Evolutionary conservation across 1,139 yeast species (phyloP), one percentile per base, ranked within the genome.

Genomic region (Blastobotrys malaysiensis): DNA sequence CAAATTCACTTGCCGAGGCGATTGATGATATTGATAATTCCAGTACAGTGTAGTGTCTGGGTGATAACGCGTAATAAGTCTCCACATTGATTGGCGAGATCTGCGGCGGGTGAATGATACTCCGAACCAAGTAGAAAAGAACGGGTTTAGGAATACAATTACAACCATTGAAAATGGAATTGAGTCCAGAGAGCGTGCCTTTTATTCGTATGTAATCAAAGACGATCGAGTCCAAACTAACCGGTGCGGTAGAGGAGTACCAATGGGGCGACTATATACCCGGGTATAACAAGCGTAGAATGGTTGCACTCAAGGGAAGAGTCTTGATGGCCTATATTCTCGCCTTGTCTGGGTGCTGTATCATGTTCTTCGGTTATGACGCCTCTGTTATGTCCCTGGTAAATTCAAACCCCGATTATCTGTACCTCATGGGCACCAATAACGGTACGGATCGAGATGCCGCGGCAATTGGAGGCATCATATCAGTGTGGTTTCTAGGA

Each of bases 351-450:
- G 48, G 48, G 14, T 45, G 48, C 39, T 45, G 48, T 22, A 45
- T 45, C 18, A 45, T 22, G 48, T 45, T 45, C 22, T 45, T 45
- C 13, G 48, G 48, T 4, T 45, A 45, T n/a, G 48, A 45, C 48
- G 48, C 48, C 9, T 45, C 48, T 3, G 48, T 45, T 4, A 45
- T 45, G 48, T 45, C 48, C 2, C 48, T 21, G 26, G 48, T 45
- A n/a, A 45, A 45, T 18, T 18, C 48, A 7, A 45, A 45, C 13
- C 27, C 36, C 2, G 48, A 45, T 14, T 45, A 45, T 22, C 36
- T 45, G 19, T 19, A 18, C 13, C 20, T 45, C 31, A 45, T 45
- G 48, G 48, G 48, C 19, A 45, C 48, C 11, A 11, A 45, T 19
- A 16, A 45, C 13, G 48, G 48, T 5, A 45, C 48, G 3, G 48